Evolutionary conservation across 331 rosid species (phyloP), one percentile per base, ranked within the genome.

Genomic region (Acacia concinna): DNA sequence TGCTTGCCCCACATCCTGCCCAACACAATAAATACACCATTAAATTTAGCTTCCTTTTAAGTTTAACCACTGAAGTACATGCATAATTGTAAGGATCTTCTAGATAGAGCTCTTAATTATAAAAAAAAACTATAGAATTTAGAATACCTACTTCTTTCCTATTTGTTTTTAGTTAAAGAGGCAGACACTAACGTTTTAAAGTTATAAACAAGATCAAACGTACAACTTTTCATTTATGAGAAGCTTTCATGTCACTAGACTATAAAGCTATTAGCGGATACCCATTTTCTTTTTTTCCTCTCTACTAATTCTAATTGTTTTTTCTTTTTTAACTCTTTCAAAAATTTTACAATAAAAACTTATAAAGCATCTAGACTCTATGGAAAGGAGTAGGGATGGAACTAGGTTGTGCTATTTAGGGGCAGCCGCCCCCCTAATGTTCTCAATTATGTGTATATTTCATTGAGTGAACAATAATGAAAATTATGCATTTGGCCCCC

Each of bases 1-100:
- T 52, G 99, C 97, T 72, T 96, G 99, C 78, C 99, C 99, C 44
- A 96, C 93, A 81, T 96, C 97, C 99, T 96, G 90, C 71, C 71
- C 71, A 82, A 40, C 37, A 68, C 74, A 83, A 74, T 23, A 77
- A 81, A 68, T 23, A 27, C 35, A 8, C 41, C 37, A 66, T 65
- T 65, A 44, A 41, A 32, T 14, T 25, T 17, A 32, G 25, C 25
- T 14, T 63, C 15, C 21, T 63, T 27, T 27, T 59, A 59, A 27
- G 44, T 6, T 18, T 32, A 18, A 27, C 32, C 25, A 18, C 14
- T 32, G 41, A 17, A 46, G 23, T 5, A 20, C 6, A 64, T 27
- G 20, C 35, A 25, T 4, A 23, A 57, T 2, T 57, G 64, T 57
- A 25, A 59, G 65, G 31, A 23, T 56, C 63, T 56, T 56, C 5